Percentiles rank a stretch among this genome's conserved stretches.
These are phyloP conservation scores for Penicillium sp. DNA, from an alignment of 2,329 filamentous ascomycete species.

Conservation along the genomic window DNA sequence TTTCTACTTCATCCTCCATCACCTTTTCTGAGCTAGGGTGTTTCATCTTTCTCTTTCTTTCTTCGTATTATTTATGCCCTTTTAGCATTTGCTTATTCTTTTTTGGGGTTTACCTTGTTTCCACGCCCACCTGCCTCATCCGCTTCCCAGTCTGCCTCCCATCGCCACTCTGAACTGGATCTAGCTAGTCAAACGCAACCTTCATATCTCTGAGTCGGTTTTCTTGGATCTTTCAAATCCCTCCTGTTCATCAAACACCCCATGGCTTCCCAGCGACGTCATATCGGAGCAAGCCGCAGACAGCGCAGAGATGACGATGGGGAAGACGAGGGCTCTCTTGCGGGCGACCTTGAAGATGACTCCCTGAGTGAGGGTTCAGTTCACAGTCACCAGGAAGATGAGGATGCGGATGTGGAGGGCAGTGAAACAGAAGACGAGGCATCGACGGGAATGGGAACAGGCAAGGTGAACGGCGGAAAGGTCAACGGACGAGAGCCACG, in stretches of 20 bases:
- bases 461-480: constrained; percentile 24
- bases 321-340: constrained; percentile 50
- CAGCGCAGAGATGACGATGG: constrained; percentile 50
- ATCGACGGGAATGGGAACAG: constrained; percentile 22
- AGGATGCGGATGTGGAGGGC: constrained; percentile 60
- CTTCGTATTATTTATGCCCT: background rate
- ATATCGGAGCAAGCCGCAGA: constrained; percentile 47
- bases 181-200: background rate
- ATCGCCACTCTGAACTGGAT: background rate
- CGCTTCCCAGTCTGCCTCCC: constrained; percentile 14
- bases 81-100: constrained; percentile 10
- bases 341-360: constrained; percentile 58
- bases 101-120: constrained; percentile 19
- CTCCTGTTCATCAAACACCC: background rate
- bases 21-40: background rate
- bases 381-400: constrained; percentile 58
- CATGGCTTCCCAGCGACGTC: constrained; percentile 48
- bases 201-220: background rate
- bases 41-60: constrained; percentile 1
- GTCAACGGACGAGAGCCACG: constrained; percentile 33
- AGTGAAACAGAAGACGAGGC: constrained; percentile 58
- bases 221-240: background rate
- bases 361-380: constrained; percentile 63
- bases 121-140: constrained; percentile 20
- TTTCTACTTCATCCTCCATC: constrained; percentile 6